Base-by-base conservation (phyloP, 1,284 basidiomycete genomes). In the Rhodotorula glutinis region DNA sequence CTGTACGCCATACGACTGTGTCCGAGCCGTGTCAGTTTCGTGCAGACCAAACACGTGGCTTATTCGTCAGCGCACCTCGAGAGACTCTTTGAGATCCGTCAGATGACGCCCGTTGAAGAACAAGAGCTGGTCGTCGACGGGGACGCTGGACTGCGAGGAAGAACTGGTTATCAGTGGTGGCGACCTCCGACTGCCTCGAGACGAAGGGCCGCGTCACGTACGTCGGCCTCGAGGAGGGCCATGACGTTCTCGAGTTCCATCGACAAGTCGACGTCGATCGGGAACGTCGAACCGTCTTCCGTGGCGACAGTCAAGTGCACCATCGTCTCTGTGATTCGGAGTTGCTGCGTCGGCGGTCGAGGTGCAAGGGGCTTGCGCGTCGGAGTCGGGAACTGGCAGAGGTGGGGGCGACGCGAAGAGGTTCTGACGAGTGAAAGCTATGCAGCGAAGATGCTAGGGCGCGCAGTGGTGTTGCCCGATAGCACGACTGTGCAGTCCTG, bases 221-320 rank as follows among this genome's bases (percentile, higher is more conserved):
- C 92, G 84, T 96, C 92, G 0, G 87, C 92, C 78, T 94, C 92
- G 30, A 95, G 82, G 62, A 96, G 82, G 13, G 90, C 92, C 83
- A 88, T 88, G 47, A 95, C 86, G 77, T 92, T 89, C 81, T 90
- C 89, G 33, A 96, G 83, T 76, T 89, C 86, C 89, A 96, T 91
- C 55, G 84, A 84, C 0, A 89, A 84, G 79, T 92, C 90, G 72
- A 95, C 91, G 76, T 95, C 92, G 63, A 94, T 78, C 65, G 82
- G 80, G 77, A 87, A 92, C 17, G 64, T 64, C 63, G 82, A 80
- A 7, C 91, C 92, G n/a, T 86, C 78, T 63, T 92, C 89, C 62
- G 83, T 89, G 52, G 87, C 79, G 75, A 96, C 89, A 0, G 91
- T 92, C 70, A 96, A 81, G 74, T 86, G 83, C 91, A 95, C 94